phyloP scores from a whole-genome alignment of 768 basidiomycete genomes.

The Mycena galopus region DNA sequence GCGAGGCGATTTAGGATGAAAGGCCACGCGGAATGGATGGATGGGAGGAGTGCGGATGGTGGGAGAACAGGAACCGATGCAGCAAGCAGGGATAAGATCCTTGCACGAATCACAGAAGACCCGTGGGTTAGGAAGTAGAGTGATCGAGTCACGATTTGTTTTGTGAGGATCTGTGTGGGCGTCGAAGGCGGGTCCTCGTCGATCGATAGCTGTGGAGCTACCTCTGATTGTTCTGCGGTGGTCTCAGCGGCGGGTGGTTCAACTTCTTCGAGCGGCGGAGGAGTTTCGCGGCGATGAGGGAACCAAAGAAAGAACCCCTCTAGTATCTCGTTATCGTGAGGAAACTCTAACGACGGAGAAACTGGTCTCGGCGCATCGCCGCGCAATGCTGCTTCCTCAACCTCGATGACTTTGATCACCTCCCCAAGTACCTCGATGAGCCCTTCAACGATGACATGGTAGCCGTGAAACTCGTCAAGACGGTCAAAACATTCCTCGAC shows the following conservation, averaged over 20 bases:
- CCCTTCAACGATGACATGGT: slow-evolving; percentile 87
- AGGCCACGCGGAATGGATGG: slow-evolving; percentile 94
- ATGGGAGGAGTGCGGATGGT: slow-evolving; percentile 83
- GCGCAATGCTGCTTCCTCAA: slow-evolving; percentile 55
- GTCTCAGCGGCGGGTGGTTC: slow-evolving; percentile 41
- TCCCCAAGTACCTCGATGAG: slow-evolving; percentile 90
- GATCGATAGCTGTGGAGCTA: slow-evolving; percentile 48
- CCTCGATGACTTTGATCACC: slow-evolving; percentile 83
- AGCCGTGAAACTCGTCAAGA: slow-evolving; percentile 96
- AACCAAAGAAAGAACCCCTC: slow-evolving; percentile 78
- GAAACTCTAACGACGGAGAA: slow-evolving; percentile 40
- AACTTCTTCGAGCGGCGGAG: slow-evolving; percentile 43
- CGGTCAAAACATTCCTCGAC: slow-evolving; percentile 98
- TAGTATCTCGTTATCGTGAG: slow-evolving; percentile 52
- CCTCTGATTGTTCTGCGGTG: slow-evolving; percentile 21
- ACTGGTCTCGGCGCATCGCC: slow-evolving; percentile 31
- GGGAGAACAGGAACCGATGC: slow-evolving; percentile 80
- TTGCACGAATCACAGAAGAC: slow-evolving; percentile 87
- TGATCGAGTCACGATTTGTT: slow-evolving; percentile 89
- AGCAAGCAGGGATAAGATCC: slow-evolving; percentile 81
- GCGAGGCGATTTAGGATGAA: slow-evolving; percentile 87
- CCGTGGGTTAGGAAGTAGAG: slow-evolving; percentile 92
- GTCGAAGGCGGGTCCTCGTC: slow-evolving; percentile 69
- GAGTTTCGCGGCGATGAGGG: slow-evolving; percentile 57
- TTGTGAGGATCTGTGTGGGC: slow-evolving; percentile 80